These are phyloP conservation scores for Cytospora piceae DNA, from an alignment of 2,329 filamentous ascomycete species.

Conservation along the genomic window DNA sequence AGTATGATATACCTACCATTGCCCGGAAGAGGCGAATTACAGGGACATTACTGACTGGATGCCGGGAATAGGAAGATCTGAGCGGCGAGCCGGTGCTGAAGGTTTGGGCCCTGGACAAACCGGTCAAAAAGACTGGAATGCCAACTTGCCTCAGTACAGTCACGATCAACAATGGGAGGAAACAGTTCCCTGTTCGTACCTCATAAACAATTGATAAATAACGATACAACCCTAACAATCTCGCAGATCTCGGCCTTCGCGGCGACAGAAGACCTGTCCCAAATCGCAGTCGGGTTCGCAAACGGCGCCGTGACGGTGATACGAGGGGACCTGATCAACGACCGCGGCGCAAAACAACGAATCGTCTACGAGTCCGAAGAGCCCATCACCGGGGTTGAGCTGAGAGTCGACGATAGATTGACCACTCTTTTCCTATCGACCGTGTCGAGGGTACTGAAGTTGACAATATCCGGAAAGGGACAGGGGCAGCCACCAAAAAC, in stretches of 20 bases:
- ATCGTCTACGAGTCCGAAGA: conserved; percentile 97
- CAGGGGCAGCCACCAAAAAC: conserved; percentile 88
- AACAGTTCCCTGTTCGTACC: conserved; percentile 72
- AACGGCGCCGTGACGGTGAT: conserved; percentile 95
- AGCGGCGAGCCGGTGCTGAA: conserved; percentile 87
- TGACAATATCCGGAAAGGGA: conserved; percentile 84
- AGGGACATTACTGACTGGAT: conserved; percentile 35
- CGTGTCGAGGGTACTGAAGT: conserved; percentile 81
- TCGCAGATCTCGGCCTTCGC: conserved; percentile 81
- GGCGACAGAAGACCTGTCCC: conserved; percentile 83
- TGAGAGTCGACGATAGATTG: conserved; percentile 61
- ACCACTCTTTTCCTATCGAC: conserved; percentile 92
- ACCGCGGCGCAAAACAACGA: conserved; percentile 89
- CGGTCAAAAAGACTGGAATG: conserved; percentile 88
- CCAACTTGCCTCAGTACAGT: conserved; percentile 88
- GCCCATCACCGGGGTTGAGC: conserved; percentile 88
- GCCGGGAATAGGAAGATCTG: conserved; percentile 72
- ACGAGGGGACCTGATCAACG: conserved; percentile 91
- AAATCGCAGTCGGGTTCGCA: conserved; percentile 92
- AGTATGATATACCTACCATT: conserved; percentile 40
- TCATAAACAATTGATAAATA: conserved; percentile 44
- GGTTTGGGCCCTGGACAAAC: conserved; percentile 96
- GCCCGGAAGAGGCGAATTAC: background rate
- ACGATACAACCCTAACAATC: conserved; percentile 2
- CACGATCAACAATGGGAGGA: conserved; percentile 84